Percentiles rank a stretch among this genome's conserved stretches.
Conservation (phyloP, 495 filamentous ascomycete species). For the Aspergillus conjunctus region DNA sequence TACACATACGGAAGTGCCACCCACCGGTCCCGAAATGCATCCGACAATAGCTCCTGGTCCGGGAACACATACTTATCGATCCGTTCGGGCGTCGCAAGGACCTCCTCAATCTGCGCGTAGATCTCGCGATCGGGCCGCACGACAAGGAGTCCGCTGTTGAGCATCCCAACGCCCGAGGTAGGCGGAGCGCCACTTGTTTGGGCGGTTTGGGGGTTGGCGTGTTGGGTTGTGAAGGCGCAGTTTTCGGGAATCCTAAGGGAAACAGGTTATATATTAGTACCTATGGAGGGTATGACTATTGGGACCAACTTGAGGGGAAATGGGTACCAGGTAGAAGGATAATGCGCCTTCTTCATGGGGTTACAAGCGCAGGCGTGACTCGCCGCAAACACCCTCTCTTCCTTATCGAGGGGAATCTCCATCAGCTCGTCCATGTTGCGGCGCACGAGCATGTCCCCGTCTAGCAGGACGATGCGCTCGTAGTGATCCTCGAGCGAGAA, state of each 20-base stretch:
- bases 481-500: conserved; percentile 71
- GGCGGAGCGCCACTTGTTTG: conserved; percentile 56
- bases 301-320: no score
- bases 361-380: conserved; percentile 83
- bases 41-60: conserved; percentile 72
- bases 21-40: conserved; percentile 69
- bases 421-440: conserved; percentile 87
- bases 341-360: conserved; percentile 72
- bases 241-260: conserved; percentile 60
- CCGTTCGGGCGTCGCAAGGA: conserved; percentile 40
- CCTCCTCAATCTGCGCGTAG: conserved; percentile 56
- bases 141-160: conserved; percentile 75
- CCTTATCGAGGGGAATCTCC: conserved; percentile 68
- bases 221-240: conserved; percentile 76
- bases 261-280: no score
- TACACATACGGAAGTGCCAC: conserved; percentile 75
- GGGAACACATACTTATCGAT: conserved; percentile 65
- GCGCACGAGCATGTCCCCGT: conserved; percentile 79
- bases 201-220: conserved; percentile 56
- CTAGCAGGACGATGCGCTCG: conserved; percentile 74
- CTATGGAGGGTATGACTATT: no score
- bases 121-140: conserved; percentile 60
- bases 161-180: conserved; percentile 60
- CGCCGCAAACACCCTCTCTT: conserved; percentile 67
- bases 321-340: conserved; percentile 67